Percentiles rank a stretch among this genome's conserved stretches.
phyloP scores from a whole-genome alignment of 2,329 filamentous ascomycete genomes.

The Diplodia mutila region DNA sequence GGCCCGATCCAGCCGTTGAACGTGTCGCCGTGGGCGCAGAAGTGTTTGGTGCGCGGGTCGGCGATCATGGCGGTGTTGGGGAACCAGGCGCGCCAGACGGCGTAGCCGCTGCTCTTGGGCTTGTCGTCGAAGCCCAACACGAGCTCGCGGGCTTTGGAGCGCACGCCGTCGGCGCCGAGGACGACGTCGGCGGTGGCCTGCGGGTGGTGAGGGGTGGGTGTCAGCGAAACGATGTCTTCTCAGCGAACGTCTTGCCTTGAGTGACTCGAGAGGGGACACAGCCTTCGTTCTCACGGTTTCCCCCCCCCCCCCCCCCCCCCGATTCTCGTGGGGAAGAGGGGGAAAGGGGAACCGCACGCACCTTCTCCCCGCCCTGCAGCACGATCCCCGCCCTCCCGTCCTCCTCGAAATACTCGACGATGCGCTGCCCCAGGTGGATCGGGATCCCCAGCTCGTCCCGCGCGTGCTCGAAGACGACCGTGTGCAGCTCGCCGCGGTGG shows the following conservation, averaged over 20 bases:
- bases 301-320: too few relatives aligned
- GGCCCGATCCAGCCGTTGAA: conserved; percentile 46
- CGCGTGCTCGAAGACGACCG: conserved; percentile 62
- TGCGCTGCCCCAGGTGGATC: conserved; percentile 57
- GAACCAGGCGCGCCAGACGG: conserved; percentile 56
- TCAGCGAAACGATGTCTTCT: too few relatives aligned
- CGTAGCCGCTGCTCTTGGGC: conserved; percentile 58
- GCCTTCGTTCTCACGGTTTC: too few relatives aligned
- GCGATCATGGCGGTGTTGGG: conserved; percentile 43
- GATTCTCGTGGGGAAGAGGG: conserved; percentile 28
- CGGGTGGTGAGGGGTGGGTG: too few relatives aligned
- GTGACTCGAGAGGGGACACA: too few relatives aligned
- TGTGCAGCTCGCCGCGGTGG: conserved; percentile 63
- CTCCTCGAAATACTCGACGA: conserved; percentile 61
- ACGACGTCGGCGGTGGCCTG: conserved; percentile 50
- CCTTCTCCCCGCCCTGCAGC: conserved; percentile 53
- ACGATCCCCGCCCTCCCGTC: conserved; percentile 56
- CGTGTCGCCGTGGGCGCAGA: conserved; percentile 44
- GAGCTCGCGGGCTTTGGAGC: conserved; percentile 55
- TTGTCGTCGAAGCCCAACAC: conserved; percentile 58
- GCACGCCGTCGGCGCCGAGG: conserved; percentile 58
- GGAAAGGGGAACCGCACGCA: conserved; percentile 29
- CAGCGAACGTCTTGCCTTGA: too few relatives aligned
- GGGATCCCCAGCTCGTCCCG: conserved; percentile 59
- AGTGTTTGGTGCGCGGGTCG: conserved; percentile 43